phyloP scores from a whole-genome alignment of 495 filamentous ascomycete genomes.

The Polyplosphaeria fusca region DNA sequence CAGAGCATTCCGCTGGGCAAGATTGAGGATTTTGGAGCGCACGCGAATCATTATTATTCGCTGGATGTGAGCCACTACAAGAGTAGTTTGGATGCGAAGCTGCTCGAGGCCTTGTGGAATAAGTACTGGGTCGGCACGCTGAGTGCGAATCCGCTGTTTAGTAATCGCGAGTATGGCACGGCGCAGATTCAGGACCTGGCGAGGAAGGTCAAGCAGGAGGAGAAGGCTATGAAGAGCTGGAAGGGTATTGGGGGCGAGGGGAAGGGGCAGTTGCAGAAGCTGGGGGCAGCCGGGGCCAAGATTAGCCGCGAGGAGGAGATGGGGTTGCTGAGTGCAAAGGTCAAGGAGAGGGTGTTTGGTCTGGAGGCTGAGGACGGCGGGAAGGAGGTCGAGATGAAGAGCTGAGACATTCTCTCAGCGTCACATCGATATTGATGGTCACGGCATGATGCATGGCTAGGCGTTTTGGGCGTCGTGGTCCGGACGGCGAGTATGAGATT shows the following conservation, averaged over 20 bases:
- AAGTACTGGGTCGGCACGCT: slow-evolving; percentile 99
- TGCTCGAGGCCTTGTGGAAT: slow-evolving; percentile 91
- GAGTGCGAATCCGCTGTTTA: slow-evolving; percentile 89
- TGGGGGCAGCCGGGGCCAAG: slow-evolving; percentile 74
- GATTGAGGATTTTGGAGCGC: slow-evolving; percentile 93
- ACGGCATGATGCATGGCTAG: slow-evolving; percentile 21
- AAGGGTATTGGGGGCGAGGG: slow-evolving; percentile 15
- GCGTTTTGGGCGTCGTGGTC: slow-evolving; percentile 12
- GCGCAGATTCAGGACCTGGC: slow-evolving; percentile 89
- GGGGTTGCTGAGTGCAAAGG: slow-evolving; percentile 74
- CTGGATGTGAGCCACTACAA: slow-evolving; percentile 93
- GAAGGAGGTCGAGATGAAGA: slow-evolving; percentile 28
- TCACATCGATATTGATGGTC: not conserved
- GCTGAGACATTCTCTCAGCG: slow-evolving; percentile 1
- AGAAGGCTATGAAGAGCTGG: slow-evolving; percentile 40
- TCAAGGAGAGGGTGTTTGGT: slow-evolving; percentile 81
- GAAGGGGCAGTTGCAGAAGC: slow-evolving; percentile 70
- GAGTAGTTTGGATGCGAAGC: slow-evolving; percentile 76
- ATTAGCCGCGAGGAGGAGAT: slow-evolving; percentile 83
- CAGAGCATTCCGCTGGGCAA: slow-evolving; percentile 86
- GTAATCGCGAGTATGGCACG: slow-evolving; percentile 87
- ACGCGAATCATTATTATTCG: slow-evolving; percentile 82
- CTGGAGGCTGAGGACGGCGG: slow-evolving; percentile 2
- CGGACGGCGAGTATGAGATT: not conserved
- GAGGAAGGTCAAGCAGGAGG: slow-evolving; percentile 68